phyloP scores from a whole-genome alignment of 805 yeast species.

The Candida peoriensis region DNA sequence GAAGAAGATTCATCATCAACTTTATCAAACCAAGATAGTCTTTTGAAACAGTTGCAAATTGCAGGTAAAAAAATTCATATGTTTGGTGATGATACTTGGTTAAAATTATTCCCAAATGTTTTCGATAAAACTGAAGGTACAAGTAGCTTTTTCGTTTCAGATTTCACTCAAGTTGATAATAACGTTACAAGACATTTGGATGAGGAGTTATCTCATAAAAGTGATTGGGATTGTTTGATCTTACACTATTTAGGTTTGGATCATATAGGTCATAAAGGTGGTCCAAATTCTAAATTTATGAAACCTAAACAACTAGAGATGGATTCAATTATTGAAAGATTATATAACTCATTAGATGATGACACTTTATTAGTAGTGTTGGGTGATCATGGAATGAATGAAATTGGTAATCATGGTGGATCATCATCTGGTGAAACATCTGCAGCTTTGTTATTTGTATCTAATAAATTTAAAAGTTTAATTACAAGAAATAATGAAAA shows the following conservation, averaged over 20 bases:
- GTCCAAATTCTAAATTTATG: constrained; percentile 81
- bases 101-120: constrained; percentile 74
- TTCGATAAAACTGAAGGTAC: constrained; percentile 79
- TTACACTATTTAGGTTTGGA: constrained; percentile 92
- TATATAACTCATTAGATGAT: constrained; percentile 43
- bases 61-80: constrained; percentile 51
- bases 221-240: constrained; percentile 79
- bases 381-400: constrained; percentile 98
- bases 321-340: constrained; percentile 58
- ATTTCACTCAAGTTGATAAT: constrained; percentile 87
- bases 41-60: constrained; percentile 64
- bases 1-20: constrained; percentile 76
- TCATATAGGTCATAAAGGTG: constrained; percentile 97
- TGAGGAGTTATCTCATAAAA: constrained; percentile 39
- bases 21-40: constrained; percentile 73
- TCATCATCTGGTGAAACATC: constrained; percentile 90
- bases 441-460: constrained; percentile 68
- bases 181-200: constrained; percentile 89
- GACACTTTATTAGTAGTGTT: constrained; percentile 65
- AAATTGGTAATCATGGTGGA: constrained; percentile 95
- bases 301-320: constrained; percentile 76
- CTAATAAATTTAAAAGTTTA: constrained; percentile 47
- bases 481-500: constrained; percentile 6
- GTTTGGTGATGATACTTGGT: constrained; percentile 98
- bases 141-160: constrained; percentile 89